Conservation (phyloP, 106 monocot genomes). For the Dioscorea dumetorum region DNA sequence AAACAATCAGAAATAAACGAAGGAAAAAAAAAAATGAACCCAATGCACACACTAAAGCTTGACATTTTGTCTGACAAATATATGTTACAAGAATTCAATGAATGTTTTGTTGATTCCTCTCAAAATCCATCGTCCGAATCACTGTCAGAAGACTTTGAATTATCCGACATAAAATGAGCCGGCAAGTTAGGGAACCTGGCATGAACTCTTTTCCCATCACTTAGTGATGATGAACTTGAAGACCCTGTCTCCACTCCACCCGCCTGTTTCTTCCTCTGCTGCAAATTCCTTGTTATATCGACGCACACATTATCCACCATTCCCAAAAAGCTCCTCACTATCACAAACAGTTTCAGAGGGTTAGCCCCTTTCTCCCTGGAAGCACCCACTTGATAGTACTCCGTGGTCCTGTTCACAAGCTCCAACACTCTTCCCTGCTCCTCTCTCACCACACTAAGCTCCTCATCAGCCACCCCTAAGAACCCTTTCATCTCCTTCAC, state of each 20-base stretch:
- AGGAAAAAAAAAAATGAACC: not conserved
- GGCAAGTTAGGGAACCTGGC: slow-evolving; percentile 65
- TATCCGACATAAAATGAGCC: slow-evolving; percentile 49
- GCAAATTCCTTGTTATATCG: slow-evolving; percentile 38
- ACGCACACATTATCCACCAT: slow-evolving; percentile 63
- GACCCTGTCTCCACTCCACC: not conserved
- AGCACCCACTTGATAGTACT: slow-evolving; percentile 56
- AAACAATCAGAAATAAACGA: no score
- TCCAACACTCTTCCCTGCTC: slow-evolving; percentile 44
- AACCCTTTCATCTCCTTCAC: slow-evolving; percentile 50
- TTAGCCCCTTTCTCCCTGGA: slow-evolving; percentile 26
- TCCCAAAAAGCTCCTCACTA: slow-evolving; percentile 52
- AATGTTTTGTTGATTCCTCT: not conserved
- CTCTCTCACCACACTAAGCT: slow-evolving; percentile 21
- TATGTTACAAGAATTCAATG: no score
- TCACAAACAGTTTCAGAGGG: slow-evolving; percentile 48
- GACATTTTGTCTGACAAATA: not conserved
- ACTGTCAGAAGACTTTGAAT: slow-evolving; percentile 30
- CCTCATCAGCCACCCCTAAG: slow-evolving; percentile 27
- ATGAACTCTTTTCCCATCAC: slow-evolving; percentile 18
- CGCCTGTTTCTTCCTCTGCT: slow-evolving; percentile 45
- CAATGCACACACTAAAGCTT: not conserved
- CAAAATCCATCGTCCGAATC: slow-evolving; percentile 39
- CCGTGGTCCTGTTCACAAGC: slow-evolving; percentile 53
- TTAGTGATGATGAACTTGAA: not conserved